phyloP scores from a whole-genome alignment of 805 yeast genomes.

The Kluyveromyces nonfermentans region DNA sequence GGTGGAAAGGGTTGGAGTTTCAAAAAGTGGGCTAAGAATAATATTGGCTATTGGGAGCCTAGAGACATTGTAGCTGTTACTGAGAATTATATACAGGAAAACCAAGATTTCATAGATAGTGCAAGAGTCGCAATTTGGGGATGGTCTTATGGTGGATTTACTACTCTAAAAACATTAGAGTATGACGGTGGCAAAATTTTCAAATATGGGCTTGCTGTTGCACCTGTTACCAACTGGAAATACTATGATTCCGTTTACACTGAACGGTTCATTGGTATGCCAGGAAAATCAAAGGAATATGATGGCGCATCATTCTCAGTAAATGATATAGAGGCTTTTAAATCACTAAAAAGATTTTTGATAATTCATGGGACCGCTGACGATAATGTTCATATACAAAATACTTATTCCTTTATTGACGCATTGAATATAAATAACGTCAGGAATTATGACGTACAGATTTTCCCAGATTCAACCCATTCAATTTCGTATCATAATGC shows the following conservation, averaged over 20 bases:
- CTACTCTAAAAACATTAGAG: constrained; percentile 66
- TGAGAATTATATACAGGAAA: constrained; percentile 37
- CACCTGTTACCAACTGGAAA: constrained; percentile 77
- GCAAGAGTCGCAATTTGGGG: constrained; percentile 69
- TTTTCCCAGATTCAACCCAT: constrained; percentile 93
- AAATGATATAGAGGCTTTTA: constrained; percentile 35
- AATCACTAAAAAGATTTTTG: constrained; percentile 45
- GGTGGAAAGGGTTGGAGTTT: constrained; percentile 70
- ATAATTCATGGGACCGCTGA: constrained; percentile 80
- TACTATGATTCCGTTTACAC: constrained; percentile 72
- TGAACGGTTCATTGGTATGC: constrained; percentile 62
- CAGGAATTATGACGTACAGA: constrained; percentile 76
- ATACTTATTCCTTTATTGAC: constrained; percentile 54
- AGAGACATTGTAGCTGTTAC: constrained; percentile 50
- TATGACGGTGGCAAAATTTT: constrained; percentile 52
- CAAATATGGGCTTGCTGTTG: constrained; percentile 72
- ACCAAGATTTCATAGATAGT: constrained; percentile 37
- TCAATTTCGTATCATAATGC: constrained; percentile 75
- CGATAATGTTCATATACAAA: constrained; percentile 75
- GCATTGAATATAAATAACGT: constrained; percentile 41
- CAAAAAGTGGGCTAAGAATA: constrained; percentile 44
- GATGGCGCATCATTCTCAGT: constrained; percentile 45
- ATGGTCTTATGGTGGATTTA: constrained; percentile 81
- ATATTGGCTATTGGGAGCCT: constrained; percentile 71
- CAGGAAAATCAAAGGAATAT: constrained; percentile 23